Evolutionary conservation across 208 protist genomes (phyloP), one percentile per base, ranked within the genome.

Genomic region (Endotrypanum monterogeii): DNA sequence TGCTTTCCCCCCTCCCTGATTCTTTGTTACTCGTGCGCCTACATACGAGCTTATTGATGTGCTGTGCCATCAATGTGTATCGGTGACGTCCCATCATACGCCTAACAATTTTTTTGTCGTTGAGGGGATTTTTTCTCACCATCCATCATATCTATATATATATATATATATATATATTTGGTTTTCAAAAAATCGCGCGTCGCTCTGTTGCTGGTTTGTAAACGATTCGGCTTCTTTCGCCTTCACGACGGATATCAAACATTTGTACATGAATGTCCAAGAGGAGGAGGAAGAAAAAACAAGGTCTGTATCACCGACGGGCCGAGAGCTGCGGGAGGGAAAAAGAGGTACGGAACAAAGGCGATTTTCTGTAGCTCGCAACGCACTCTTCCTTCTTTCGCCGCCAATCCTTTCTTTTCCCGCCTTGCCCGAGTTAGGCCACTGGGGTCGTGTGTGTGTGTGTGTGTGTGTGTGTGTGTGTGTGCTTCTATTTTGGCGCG

Each of bases 401-500:
- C 28, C 58, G 35, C 25, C 35, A 14, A 9, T 30, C 30, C 0
- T 23, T 7, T 11, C 58, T n/a, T 23, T 37, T 28, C 37, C 23
- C 57, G 1, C 25, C 35, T 3, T 28, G 20, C 16, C 32, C 32
- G 1, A 35, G 20, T 46, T 9, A 12, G 7, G 41, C 41, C 41
- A 12, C 9, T 46, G 41, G 41, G 3, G 41, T 9, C 7, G 41
- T 46, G 41, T 30, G 3, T 58, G 6, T 58, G 54, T 58, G 54
- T 58, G 54, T 58, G 54, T 30, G 54, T 58, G 54, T 58, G 18
- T 58, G 54, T 58, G 54, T 58, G 54, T 58, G 54, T 30, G 11
- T 30, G 20, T 30, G 8, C 25, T 8, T 58, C 11, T 30, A 30
- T 58, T 16, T 68, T 14, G 63, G n/a, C 8, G 44, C 35, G 5